Conservation (phyloP, 2,329 filamentous ascomycete species). For the Xylaria sp. region DNA sequence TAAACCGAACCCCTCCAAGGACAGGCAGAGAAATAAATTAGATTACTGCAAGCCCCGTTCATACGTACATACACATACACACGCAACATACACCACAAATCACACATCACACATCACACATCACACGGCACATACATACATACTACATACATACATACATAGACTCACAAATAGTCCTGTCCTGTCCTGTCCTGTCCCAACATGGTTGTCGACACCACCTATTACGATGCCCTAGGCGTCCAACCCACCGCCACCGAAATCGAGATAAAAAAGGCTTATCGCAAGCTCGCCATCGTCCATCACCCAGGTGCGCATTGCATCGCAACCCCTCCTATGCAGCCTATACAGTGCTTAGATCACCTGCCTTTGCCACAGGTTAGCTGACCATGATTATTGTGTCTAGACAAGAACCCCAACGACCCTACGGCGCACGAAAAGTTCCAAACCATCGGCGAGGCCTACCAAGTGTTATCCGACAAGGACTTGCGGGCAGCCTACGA, state of each 20-base stretch:
- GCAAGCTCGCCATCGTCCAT: constrained; percentile 92
- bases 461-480: constrained; percentile 85
- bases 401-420: constrained; percentile 98
- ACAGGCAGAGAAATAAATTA: constrained; percentile 5
- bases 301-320: constrained; percentile 73
- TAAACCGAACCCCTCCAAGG: constrained; percentile 15
- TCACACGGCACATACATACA: not conserved
- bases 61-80: no score
- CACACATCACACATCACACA: not conserved
- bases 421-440: constrained; percentile 94
- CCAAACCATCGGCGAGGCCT: constrained; percentile 81
- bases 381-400: constrained; percentile 18
- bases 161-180: constrained; percentile 18
- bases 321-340: no score
- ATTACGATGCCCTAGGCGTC: constrained; percentile 89
- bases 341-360: not conserved
- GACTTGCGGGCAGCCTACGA: constrained; percentile 93
- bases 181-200: constrained; percentile 18
- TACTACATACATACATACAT: not conserved
- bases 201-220: constrained; percentile 89
- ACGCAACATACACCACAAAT: not conserved
- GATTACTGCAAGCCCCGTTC: constrained; percentile 4
- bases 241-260: constrained; percentile 85
- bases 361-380: constrained; percentile 19
- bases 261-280: constrained; percentile 97